Conservation (phyloP, 1,284 basidiomycete genomes). For the Schizopora paradoxa region DNA sequence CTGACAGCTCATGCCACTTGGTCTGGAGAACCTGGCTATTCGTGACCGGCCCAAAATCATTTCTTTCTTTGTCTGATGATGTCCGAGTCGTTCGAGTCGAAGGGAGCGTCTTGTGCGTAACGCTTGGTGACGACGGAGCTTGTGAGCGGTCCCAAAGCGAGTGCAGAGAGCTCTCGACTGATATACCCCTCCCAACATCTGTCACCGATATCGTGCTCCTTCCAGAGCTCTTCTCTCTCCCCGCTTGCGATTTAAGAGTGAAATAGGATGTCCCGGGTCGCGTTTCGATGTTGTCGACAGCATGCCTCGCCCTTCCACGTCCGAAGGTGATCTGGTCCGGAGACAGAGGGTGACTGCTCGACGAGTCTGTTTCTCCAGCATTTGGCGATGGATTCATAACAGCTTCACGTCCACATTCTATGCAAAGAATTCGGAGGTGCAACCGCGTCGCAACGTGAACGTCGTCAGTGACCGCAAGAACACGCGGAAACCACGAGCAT, state of each 20-base stretch:
- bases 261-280: conserved; percentile 13
- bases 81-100: background rate
- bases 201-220: background rate
- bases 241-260: conserved; percentile 16
- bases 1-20: conserved; percentile 67
- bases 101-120: background rate
- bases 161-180: conserved; percentile 7
- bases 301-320: conserved; percentile 5
- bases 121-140: background rate
- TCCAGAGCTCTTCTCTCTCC: conserved; percentile 10
- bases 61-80: conserved; percentile 15
- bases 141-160: conserved; percentile 9
- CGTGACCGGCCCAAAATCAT: conserved; percentile 23
- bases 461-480: too few relatives aligned
- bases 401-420: too few relatives aligned
- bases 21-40: conserved; percentile 48
- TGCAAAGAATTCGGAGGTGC: too few relatives aligned
- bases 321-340: conserved; percentile 6
- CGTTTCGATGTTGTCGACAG: conserved; percentile 4
- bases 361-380: background rate
- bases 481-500: too few relatives aligned
- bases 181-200: background rate
- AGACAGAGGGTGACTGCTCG: conserved; percentile 13
- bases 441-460: too few relatives aligned
- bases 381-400: conserved; percentile 15